These are phyloP conservation scores for Didymosphaeria variabile DNA, from an alignment of 2,329 filamentous ascomycete genomes.

Conservation along the genomic window DNA sequence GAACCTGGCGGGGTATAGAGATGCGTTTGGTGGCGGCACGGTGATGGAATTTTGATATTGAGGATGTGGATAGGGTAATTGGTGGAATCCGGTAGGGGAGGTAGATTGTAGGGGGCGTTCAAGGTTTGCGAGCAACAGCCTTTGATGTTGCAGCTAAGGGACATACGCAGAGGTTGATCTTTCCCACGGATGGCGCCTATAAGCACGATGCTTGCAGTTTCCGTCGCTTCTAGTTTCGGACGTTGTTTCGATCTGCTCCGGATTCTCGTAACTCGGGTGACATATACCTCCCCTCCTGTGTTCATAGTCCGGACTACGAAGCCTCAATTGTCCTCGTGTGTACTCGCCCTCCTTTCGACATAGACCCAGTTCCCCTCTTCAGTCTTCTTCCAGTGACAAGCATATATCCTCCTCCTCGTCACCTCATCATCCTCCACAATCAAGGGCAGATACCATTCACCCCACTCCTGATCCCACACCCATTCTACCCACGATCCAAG, in stretches of 20 bases:
- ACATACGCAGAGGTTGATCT: not conserved
- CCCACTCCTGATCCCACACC: slow-evolving; percentile 25
- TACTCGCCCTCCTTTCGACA: slow-evolving; percentile 11
- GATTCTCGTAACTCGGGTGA: too few species aligned
- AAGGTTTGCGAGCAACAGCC: slow-evolving; percentile 21
- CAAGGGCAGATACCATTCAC: slow-evolving; percentile 28
- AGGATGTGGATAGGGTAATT: slow-evolving; percentile 22
- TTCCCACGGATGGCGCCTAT: too few species aligned
- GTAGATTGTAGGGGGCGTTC: slow-evolving; percentile 25
- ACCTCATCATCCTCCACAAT: not conserved
- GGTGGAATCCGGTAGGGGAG: slow-evolving; percentile 27
- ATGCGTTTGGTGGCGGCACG: slow-evolving; percentile 24
- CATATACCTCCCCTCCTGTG: too few species aligned
- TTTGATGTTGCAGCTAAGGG: not conserved
- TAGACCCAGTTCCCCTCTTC: slow-evolving; percentile 26
- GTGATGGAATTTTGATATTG: slow-evolving; percentile 27
- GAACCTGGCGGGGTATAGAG: slow-evolving; percentile 32
- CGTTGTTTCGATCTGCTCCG: too few species aligned
- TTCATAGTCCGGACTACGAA: too few species aligned
- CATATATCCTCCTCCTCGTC: slow-evolving; percentile 18
- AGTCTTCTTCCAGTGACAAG: slow-evolving; percentile 24
- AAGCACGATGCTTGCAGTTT: too few species aligned
- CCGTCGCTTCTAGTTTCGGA: too few species aligned
- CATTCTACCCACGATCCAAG: slow-evolving; percentile 34
- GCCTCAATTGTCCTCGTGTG: not conserved